Evolutionary conservation across 1,139 yeast species (phyloP).

Genomic region (Zygoascus meyerae): DNA sequence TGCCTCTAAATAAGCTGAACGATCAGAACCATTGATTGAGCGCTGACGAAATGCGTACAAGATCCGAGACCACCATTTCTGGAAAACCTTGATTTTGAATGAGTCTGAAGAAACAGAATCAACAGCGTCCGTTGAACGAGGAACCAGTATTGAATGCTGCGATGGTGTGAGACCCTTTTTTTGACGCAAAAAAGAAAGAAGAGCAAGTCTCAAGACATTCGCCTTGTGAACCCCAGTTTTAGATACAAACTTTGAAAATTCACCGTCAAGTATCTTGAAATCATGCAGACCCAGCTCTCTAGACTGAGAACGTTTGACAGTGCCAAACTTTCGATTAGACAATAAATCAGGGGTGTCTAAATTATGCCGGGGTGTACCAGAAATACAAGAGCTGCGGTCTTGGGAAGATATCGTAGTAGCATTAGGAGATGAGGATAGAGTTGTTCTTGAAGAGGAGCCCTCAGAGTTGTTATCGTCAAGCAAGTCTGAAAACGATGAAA

Average conservation of each 20-base stretch:
- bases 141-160: constrained; percentile 23
- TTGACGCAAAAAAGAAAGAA: constrained; percentile 59
- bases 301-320: neutral
- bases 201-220: constrained; percentile 57
- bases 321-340: neutral
- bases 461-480: constrained; percentile 5
- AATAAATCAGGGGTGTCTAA: constrained; percentile 2
- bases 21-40: constrained; percentile 44
- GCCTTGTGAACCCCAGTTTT: constrained; percentile 54
- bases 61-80: constrained; percentile 66
- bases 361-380: constrained; percentile 2
- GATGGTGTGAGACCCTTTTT: constrained; percentile 24
- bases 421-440: constrained; percentile 7
- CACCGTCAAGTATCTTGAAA: constrained; percentile 25
- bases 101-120: constrained; percentile 11
- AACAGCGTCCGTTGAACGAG: constrained; percentile 29
- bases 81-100: constrained; percentile 35
- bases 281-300: constrained; percentile 11
- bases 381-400: constrained; percentile 4
- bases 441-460: constrained; percentile 6
- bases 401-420: constrained; percentile 9
- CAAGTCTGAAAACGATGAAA: neutral
- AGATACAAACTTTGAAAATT: constrained; percentile 31
- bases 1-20: constrained; percentile 69
- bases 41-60: constrained; percentile 39